Evolutionary conservation across 176 grass and related monocot species (phyloP).

Genomic region (maize (Zea mays)): Zm-B73-REFERENCE-NAM-5.0 NC_050097.1:34913501-34914000

Average conservation of each 20-base stretch:
- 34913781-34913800: background rate
- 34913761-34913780: background rate
- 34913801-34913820: background rate
- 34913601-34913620: background rate
- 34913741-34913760: background rate
- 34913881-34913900: background rate
- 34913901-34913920: background rate
- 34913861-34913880: background rate
- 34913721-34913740: no score
- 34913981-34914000: no score
- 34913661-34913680: background rate
- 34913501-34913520: background rate
- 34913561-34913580: background rate
- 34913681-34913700: background rate
- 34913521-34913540: background rate
- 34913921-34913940: background rate
- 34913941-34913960: background rate
- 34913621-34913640: background rate
- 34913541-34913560: background rate
- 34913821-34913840: background rate
- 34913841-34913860: background rate
- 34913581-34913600: background rate
- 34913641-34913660: background rate
- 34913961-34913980: background rate
- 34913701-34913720: slow-evolving; percentile 17